Percentiles rank a stretch among this genome's conserved stretches.
Conservation (phyloP, 768 basidiomycete species). For the Tricholoma sp. region DNA sequence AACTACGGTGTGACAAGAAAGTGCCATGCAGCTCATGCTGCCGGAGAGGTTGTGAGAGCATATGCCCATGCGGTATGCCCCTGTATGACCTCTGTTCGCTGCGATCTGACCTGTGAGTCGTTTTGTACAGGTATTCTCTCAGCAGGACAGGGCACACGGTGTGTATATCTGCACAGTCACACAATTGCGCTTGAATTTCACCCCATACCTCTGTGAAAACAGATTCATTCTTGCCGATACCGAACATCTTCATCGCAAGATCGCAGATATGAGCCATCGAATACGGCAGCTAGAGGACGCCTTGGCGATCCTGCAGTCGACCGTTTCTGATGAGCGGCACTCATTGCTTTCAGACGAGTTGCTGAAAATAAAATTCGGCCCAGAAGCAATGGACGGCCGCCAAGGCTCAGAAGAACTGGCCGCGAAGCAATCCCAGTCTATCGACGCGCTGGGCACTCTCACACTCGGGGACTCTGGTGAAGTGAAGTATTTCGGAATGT, state of each 20-base stretch:
- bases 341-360: conserved; percentile 53
- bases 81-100: background rate
- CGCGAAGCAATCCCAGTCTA: conserved; percentile 26
- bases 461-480: conserved; percentile 57
- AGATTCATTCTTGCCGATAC: conserved; percentile 68
- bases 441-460: conserved; percentile 61
- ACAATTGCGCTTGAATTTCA: background rate
- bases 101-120: background rate
- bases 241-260: conserved; percentile 60
- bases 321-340: conserved; percentile 52
- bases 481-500: conserved; percentile 60
- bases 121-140: conserved; percentile 36
- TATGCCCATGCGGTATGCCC: conserved; percentile 52
- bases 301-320: conserved; percentile 54
- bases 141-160: conserved; percentile 49
- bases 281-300: conserved; percentile 69
- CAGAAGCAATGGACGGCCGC: conserved; percentile 38
- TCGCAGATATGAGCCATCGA: conserved; percentile 60
- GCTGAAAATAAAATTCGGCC: conserved; percentile 51
- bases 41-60: conserved; percentile 57
- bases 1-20: conserved; percentile 49
- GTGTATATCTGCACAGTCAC: background rate
- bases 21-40: conserved; percentile 47
- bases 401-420: conserved; percentile 27
- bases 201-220: background rate